Conservation (phyloP, 257 asterid genomes). For the Solanum chmielewskii region DNA sequence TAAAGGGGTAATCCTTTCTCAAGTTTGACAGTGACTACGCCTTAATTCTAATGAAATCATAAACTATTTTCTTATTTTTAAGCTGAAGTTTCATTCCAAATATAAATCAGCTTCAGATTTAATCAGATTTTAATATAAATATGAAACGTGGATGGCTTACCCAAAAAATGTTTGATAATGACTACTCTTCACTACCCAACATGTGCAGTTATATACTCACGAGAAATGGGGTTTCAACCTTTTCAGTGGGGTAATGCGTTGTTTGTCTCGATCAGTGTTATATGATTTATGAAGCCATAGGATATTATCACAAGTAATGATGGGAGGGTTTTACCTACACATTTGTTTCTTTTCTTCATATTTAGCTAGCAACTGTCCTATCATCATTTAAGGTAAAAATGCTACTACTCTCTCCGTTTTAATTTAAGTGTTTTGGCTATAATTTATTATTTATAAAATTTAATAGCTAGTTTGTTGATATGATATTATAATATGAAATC, state of each 20-base stretch:
- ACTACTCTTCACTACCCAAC: not conserved
- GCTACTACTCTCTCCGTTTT: too few species aligned
- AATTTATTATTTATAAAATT: too few species aligned
- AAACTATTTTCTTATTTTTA: too few species aligned
- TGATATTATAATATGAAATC: too few species aligned
- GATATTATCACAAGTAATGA: not conserved
- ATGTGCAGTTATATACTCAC: not conserved
- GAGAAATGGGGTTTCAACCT: not conserved
- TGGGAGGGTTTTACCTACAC: not conserved
- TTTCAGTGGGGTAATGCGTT: not conserved
- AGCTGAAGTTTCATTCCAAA: too few species aligned
- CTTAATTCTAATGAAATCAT: not conserved
- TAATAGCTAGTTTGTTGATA: too few species aligned
- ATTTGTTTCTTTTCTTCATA: not conserved
- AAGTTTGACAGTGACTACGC: not conserved
- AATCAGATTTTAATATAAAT: too few species aligned
- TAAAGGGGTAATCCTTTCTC: constrained; percentile 16
- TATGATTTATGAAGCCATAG: not conserved
- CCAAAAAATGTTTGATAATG: not conserved
- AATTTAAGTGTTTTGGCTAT: too few species aligned
- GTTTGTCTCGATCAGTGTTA: not conserved
- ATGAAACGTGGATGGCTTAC: rapidly evolving
- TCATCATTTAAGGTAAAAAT: not conserved
- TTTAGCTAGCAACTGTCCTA: not conserved
- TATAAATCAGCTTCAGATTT: too few species aligned